Evolutionary conservation across 441 rosid species (phyloP).

Genomic region (Brassica hybrid): DNA sequence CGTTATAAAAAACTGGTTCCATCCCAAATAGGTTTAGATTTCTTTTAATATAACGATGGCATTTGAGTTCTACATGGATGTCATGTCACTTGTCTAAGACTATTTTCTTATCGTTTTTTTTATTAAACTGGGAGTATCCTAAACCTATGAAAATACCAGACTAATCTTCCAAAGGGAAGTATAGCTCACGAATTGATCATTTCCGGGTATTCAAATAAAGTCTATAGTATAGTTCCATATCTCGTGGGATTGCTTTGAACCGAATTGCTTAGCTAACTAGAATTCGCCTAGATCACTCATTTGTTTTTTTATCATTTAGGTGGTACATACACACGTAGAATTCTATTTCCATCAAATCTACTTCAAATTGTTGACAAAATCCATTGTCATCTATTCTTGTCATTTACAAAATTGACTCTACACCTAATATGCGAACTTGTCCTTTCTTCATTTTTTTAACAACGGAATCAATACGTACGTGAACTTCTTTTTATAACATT

Average conservation of each 20-base stretch:
- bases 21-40: not conserved
- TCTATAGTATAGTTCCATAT: not conserved
- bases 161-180: too few species aligned
- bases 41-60: not conserved
- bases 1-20: not conserved
- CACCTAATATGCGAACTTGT: too few species aligned
- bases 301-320: not conserved
- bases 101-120: too few species aligned
- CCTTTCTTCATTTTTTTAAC: too few species aligned
- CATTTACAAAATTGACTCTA: not conserved
- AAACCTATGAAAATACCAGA: too few species aligned
- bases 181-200: too few species aligned
- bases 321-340: not conserved
- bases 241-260: too few species aligned
- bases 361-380: not conserved
- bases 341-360: not conserved
- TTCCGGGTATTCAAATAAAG: not conserved
- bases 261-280: too few species aligned
- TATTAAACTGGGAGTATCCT: too few species aligned
- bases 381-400: not conserved
- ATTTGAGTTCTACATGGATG: not conserved
- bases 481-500: not conserved
- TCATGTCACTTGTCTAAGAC: too few species aligned
- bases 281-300: too few species aligned
- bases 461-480: not conserved